A percentile compares a stretch with the other conserved stretches of the same genome.
These are phyloP conservation scores for Wallacemonas sp. DNA, from an alignment of 208 protist species.

Conservation along the genomic window DNA sequence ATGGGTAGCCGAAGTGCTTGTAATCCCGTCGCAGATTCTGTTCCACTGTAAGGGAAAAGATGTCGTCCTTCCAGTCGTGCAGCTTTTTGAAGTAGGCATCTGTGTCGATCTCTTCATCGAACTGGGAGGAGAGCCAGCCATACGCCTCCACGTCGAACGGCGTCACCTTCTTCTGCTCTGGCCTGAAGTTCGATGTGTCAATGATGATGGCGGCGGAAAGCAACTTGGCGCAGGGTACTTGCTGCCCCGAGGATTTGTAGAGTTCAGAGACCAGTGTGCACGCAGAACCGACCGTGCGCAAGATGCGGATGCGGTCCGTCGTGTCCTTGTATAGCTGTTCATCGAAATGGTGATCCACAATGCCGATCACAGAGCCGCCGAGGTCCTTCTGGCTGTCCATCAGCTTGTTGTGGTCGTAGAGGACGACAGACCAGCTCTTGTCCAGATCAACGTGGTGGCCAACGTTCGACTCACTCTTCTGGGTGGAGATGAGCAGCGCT, in stretches of 20 bases:
- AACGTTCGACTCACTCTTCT: slow-evolving; percentile 18
- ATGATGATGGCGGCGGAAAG: slow-evolving; percentile 74
- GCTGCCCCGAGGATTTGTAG: slow-evolving; percentile 35
- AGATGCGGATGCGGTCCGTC: slow-evolving; percentile 35
- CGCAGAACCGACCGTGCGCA: slow-evolving; percentile 67
- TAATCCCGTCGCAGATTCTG: slow-evolving; percentile 83
- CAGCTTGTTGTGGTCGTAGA: slow-evolving; percentile 89
- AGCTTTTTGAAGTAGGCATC: slow-evolving; percentile 52
- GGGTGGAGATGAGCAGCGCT: slow-evolving; percentile 39
- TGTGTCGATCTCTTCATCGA: slow-evolving; percentile 17
- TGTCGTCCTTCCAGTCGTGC: slow-evolving; percentile 72
- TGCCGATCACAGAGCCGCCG: slow-evolving; percentile 43
- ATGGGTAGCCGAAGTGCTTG: slow-evolving; percentile 69
- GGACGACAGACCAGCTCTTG: slow-evolving; percentile 39
- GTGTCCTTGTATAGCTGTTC: slow-evolving; percentile 53
- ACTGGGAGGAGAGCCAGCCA: slow-evolving; percentile 43
- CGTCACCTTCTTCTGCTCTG: slow-evolving; percentile 74
- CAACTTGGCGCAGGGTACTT: slow-evolving; percentile 58
- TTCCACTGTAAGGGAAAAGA: slow-evolving; percentile 57
- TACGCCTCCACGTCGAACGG: slow-evolving; percentile 54
- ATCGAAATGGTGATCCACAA: slow-evolving; percentile 88
- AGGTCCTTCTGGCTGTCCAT: slow-evolving; percentile 37
- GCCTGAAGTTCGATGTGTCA: slow-evolving; percentile 85
- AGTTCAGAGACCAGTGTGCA: slow-evolving; percentile 78
- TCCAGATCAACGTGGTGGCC: slow-evolving; percentile 6